phyloP scores from a whole-genome alignment of 176 grass and related monocot genomes.

The Olyra latifolia region DNA sequence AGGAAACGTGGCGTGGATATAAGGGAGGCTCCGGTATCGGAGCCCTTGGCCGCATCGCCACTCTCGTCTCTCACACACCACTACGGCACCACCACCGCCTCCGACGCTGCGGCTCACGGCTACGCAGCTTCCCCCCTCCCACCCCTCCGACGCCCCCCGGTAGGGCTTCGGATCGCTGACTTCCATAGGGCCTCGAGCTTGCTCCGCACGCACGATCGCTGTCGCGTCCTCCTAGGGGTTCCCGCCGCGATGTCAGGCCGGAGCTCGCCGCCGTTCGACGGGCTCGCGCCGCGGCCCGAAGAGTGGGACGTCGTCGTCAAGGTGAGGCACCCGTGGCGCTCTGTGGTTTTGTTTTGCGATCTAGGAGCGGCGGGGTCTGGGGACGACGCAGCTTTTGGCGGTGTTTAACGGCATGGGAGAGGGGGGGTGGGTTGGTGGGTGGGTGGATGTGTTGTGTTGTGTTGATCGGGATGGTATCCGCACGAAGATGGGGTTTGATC shows the following conservation, averaged over 20 bases:
- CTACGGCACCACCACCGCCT: not conserved
- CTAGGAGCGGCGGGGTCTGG: not conserved
- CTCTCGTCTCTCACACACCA: not conserved
- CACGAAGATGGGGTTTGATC: not conserved
- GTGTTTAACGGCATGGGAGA: not conserved
- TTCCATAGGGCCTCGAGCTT: slow-evolving; percentile 7
- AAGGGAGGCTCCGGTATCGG: not conserved
- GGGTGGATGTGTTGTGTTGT: no score
- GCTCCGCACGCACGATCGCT: slow-evolving; percentile 38
- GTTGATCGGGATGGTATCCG: not conserved
- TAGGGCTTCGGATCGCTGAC: not conserved
- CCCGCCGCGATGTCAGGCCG: slow-evolving; percentile 46
- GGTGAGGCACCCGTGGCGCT: slow-evolving; percentile 21
- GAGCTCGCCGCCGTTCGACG: slow-evolving; percentile 29
- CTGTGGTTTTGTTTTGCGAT: not conserved
- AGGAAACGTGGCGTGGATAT: slow-evolving; percentile 43
- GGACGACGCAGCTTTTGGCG: not conserved
- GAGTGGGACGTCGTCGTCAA: slow-evolving; percentile 64
- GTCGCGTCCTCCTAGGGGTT: slow-evolving; percentile 35
- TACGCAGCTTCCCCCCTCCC: slow-evolving; percentile 45
- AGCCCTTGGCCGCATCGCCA: slow-evolving; percentile 16
- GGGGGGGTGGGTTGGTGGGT: no score
- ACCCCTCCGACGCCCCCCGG: not conserved
- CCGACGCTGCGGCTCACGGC: slow-evolving; percentile 75
- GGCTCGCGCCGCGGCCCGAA: slow-evolving; percentile 21